phyloP scores from a whole-genome alignment of 2,329 filamentous ascomycete genomes.

The Diaporthe amygdali region DNA sequence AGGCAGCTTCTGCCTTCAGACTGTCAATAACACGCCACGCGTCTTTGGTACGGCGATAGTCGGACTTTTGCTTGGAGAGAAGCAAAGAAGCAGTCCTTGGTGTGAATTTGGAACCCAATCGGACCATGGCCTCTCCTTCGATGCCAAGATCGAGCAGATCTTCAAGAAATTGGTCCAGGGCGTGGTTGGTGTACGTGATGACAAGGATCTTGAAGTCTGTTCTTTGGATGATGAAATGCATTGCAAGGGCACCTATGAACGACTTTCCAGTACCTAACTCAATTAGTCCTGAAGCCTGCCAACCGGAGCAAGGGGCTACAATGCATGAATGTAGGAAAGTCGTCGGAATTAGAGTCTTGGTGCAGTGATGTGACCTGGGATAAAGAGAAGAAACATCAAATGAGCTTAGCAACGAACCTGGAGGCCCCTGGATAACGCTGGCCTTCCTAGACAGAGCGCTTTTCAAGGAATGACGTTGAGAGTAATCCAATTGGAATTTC shows the following conservation, averaged over 20 bases:
- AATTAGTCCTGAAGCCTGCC: neutral
- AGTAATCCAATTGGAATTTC: conserved; percentile 35
- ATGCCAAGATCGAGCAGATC: conserved; percentile 68
- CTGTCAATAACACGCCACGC: conserved; percentile 48
- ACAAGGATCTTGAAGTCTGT: conserved; percentile 63
- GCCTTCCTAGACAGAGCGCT: conserved; percentile 57
- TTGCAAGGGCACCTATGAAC: conserved; percentile 70
- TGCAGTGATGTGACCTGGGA: no score
- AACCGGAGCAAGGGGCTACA: no score
- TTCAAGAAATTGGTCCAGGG: conserved; percentile 68
- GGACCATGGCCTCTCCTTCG: conserved; percentile 52
- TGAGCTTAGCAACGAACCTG: conserved; percentile 48
- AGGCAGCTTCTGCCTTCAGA: conserved; percentile 41
- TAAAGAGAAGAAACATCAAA: rapidly evolving
- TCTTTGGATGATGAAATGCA: conserved; percentile 57
- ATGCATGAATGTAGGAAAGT: no score
- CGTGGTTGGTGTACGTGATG: conserved; percentile 72
- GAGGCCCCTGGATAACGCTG: conserved; percentile 74
- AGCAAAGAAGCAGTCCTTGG: conserved; percentile 51
- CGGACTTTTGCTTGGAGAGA: conserved; percentile 44
- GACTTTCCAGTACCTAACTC: conserved; percentile 73
- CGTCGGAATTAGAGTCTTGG: no score
- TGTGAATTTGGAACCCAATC: conserved; percentile 67
- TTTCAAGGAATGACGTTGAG: conserved; percentile 63
- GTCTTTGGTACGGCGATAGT: conserved; percentile 36